phyloP scores from a whole-genome alignment of 176 grass and related monocot species.

The Eragrostis nindensis region DNA sequence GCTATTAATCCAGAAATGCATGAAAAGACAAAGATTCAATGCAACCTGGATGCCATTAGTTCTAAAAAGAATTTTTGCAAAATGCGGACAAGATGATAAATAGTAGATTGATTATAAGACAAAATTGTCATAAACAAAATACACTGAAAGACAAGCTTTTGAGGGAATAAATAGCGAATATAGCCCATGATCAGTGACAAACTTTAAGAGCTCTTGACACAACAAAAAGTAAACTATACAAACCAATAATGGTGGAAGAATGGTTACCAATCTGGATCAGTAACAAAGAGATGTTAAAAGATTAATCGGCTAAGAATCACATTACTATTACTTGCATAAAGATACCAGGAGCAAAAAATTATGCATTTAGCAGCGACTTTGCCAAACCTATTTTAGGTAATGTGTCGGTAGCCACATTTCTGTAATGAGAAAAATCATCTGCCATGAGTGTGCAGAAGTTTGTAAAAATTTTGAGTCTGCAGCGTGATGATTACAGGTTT shows the following conservation, averaged over 20 bases:
- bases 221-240: background rate
- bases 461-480: background rate
- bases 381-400: background rate
- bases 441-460: background rate
- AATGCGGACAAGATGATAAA: background rate
- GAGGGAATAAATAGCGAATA: background rate
- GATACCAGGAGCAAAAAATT: background rate
- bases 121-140: background rate
- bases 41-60: background rate
- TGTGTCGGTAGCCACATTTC: background rate
- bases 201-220: background rate
- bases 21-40: slow-evolving; percentile 8
- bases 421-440: background rate
- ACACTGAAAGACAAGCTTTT: background rate
- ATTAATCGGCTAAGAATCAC: background rate
- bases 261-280: background rate
- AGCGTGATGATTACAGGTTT: background rate
- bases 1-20: slow-evolving; percentile 5
- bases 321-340: background rate
- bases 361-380: background rate
- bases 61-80: background rate
- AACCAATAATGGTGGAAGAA: background rate
- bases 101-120: background rate
- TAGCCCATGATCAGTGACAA: background rate
- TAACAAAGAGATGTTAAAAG: background rate